A percentile compares a stretch with the other conserved stretches of the same genome.
phyloP scores from a whole-genome alignment of 495 filamentous ascomycete genomes.

The Hypoxylon perforatum region DNA sequence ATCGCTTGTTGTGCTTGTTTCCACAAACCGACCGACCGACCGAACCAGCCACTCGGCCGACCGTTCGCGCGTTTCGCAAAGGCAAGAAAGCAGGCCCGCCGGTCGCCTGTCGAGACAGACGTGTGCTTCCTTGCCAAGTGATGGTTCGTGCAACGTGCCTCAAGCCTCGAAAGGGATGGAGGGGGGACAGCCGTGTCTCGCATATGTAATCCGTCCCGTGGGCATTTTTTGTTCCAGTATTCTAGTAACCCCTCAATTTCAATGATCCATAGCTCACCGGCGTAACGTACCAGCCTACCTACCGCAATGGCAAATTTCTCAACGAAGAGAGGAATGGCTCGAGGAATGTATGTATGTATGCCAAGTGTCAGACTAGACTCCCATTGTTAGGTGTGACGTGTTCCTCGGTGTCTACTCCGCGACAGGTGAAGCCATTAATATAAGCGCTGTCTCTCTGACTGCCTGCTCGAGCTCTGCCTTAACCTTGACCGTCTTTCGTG shows the following conservation, averaged over 20 bases:
- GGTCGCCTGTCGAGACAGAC: constrained; percentile 27
- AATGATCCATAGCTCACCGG: neutral
- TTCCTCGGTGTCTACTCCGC: constrained; percentile 28
- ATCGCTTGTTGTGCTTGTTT: too few relatives aligned
- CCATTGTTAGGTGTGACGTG: constrained; percentile 35
- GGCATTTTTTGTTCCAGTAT: constrained; percentile 8
- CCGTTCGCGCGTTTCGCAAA: constrained; percentile 15
- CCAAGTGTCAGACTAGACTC: constrained; percentile 28
- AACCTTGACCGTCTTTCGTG: constrained; percentile 1
- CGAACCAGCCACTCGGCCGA: constrained; percentile 12
- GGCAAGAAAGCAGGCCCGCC: too few relatives aligned
- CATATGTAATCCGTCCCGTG: constrained; percentile 12
- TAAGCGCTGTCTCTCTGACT: constrained; percentile 4
- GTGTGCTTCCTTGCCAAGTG: constrained; percentile 36
- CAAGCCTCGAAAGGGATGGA: neutral
- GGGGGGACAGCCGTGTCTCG: constrained; percentile 29
- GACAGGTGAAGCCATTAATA: constrained; percentile 15
- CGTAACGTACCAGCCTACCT: neutral
- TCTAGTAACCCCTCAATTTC: too few relatives aligned
- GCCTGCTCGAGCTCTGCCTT: constrained; percentile 10
- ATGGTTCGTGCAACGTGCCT: constrained; percentile 34
- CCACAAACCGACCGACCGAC: too few relatives aligned
- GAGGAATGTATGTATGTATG: constrained; percentile 34
- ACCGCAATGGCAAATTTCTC: neutral
- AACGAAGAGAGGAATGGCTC: constrained; percentile 9